A percentile compares a stretch with the other conserved stretches of the same genome.
Conservation (phyloP, 441 rosid genomes). For the Jatropha multifida region DNA sequence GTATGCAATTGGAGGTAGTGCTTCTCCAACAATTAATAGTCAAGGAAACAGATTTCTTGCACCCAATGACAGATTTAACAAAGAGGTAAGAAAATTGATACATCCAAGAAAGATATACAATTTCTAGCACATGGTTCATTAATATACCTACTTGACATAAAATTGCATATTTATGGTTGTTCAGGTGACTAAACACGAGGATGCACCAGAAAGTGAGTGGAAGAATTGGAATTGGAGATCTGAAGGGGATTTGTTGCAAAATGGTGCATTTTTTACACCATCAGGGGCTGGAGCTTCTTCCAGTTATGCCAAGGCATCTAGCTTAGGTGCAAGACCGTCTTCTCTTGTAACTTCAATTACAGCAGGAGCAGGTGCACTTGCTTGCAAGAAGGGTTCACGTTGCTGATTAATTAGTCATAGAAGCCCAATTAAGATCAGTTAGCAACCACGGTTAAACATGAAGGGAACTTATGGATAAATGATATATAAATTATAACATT, state of each 20-base stretch:
- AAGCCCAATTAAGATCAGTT: conserved; percentile 2
- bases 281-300: conserved; percentile 60
- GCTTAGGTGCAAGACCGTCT: conserved; percentile 63
- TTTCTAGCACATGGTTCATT: background rate
- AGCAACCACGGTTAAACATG: background rate
- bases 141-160: no score
- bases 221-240: conserved; percentile 73
- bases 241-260: conserved; percentile 56
- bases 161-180: background rate
- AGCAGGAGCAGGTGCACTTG: conserved; percentile 54
- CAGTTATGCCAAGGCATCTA: conserved; percentile 65
- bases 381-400: conserved; percentile 47
- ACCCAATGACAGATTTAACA: conserved; percentile 35
- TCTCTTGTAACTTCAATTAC: conserved; percentile 50
- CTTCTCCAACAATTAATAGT: conserved; percentile 65
- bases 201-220: conserved; percentile 48
- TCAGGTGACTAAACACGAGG: conserved; percentile 67
- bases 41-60: conserved; percentile 70
- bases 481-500: background rate
- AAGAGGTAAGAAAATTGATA: conserved; percentile 37
- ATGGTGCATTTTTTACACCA: conserved; percentile 62
- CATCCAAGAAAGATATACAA: no score
- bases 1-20: conserved; percentile 81
- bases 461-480: no score
- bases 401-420: conserved; percentile 30